Conservation (phyloP, 2,329 filamentous ascomycete species). For the Epichloe sibirici region DNA sequence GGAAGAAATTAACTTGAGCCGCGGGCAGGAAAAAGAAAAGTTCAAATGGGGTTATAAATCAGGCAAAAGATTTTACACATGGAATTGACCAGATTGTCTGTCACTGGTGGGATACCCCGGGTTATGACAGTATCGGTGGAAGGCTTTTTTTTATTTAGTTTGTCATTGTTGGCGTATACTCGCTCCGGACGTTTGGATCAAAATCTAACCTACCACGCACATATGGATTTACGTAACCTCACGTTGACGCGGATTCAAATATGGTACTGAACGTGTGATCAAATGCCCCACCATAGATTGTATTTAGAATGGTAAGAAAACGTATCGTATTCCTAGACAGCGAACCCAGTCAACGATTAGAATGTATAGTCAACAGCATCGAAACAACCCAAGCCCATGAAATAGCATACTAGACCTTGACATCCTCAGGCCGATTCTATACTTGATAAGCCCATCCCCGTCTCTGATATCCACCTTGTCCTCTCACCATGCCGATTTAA, state of each 20-base stretch:
- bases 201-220: background rate
- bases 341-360: background rate
- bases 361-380: background rate
- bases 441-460: background rate
- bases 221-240: background rate
- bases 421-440: background rate
- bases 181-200: no score
- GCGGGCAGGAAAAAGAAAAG: background rate
- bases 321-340: background rate
- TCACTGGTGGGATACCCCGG: background rate
- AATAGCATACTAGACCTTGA: background rate
- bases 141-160: background rate
- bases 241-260: background rate
- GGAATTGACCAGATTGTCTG: background rate
- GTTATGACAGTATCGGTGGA: background rate
- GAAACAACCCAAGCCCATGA: background rate
- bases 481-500: background rate
- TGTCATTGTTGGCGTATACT: background rate
- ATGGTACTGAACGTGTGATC: background rate
- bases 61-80: background rate
- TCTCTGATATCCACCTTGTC: background rate
- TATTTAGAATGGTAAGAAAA: background rate
- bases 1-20: conserved; percentile 8
- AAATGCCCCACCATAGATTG: background rate
- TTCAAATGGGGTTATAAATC: background rate